Conservation (phyloP, 108 stramenopile species). For the Poteriospumella lacustris region DNA sequence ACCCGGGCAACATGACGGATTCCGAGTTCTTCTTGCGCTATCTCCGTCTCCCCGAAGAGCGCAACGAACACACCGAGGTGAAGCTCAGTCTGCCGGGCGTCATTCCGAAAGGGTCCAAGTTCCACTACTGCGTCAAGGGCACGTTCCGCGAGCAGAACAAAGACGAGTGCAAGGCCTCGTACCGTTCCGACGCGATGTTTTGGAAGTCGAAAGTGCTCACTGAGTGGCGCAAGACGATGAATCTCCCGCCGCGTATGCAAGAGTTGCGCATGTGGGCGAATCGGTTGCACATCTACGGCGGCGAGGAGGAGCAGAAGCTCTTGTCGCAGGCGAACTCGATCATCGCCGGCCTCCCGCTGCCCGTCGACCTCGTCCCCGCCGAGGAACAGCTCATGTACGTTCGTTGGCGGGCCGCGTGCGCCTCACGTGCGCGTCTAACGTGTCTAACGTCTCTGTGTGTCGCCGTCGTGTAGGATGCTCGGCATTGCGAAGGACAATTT, state of each 20-base stretch:
- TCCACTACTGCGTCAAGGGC: constrained; percentile 14
- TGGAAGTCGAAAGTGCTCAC: constrained; percentile 29
- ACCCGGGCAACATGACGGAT: not conserved
- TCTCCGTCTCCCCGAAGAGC: not conserved
- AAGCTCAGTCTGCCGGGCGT: constrained; percentile 3
- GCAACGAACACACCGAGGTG: not conserved
- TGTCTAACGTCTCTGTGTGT: too few relatives aligned
- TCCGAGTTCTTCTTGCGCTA: constrained; percentile 23
- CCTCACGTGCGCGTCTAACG: too few relatives aligned
- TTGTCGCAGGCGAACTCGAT: constrained; percentile 11
- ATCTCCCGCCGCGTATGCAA: constrained; percentile 23
- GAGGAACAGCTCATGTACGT: constrained; percentile 28
- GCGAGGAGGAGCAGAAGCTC: not conserved
- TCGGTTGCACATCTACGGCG: constrained; percentile 21
- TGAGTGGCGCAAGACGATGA: constrained; percentile 28
- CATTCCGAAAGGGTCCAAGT: constrained; percentile 26
- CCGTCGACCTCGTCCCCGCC: constrained; percentile 13
- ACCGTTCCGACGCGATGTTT: not conserved
- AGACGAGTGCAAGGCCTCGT: constrained; percentile 14
- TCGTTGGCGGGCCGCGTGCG: too few relatives aligned
- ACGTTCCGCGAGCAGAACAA: not conserved
- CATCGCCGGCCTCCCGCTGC: constrained; percentile 18
- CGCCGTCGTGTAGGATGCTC: not conserved
- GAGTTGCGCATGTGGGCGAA: constrained; percentile 27
- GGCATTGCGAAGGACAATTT: constrained; percentile 5